Evolutionary conservation across 805 yeast species (phyloP), one percentile per base, ranked within the genome.

Genomic region (Zygotorulaspora florentina): DNA sequence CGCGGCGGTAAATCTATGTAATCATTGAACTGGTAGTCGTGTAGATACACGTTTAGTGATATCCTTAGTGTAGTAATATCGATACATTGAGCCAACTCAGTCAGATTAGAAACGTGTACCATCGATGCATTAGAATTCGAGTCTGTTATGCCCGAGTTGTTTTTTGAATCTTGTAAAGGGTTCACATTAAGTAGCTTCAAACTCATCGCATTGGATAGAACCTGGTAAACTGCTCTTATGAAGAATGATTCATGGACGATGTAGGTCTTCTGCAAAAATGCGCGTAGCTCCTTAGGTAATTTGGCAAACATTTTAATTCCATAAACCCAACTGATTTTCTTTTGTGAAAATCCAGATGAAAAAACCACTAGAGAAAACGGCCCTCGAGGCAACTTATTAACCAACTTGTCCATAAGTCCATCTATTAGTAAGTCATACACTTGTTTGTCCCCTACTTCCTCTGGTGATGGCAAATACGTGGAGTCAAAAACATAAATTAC

Each of bases 211-310:
- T 83, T 85, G 45, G 81, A 73, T 48, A 87, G 68, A 18, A 88
- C 75, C 43, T 85, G 89, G 12, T 85, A 77, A 30, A 87, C 75
- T 0, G 95, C 83, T 55, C 88, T 79, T 23, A 87, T 77, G 66
- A 90, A 77, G 93, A 96, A 89, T 39, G 85, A 83, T 54, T 90
- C 96, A 65, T 91, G 97, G 2, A 91, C 95, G 26, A 90, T 76
- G 52, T 83, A 85, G 2, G 88, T 71, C 57, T 80, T 83, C 42
- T 69, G 68, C 36, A 91, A 65, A 45, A 76, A 71, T 42, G 76
- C 74, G 48, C 79, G 76, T 36, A 74, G 66, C 4, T 71, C 72
- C 12, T 76, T 73, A 1, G 91, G 80, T 23, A 91, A 73, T 51
- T 77, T 66, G 50, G 77, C 67, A 59, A 75, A 79, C 43, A 80